Evolutionary conservation across 495 filamentous ascomycete genomes (phyloP), one percentile per base, ranked within the genome.

Genomic region (Terfezia claveryi): DNA sequence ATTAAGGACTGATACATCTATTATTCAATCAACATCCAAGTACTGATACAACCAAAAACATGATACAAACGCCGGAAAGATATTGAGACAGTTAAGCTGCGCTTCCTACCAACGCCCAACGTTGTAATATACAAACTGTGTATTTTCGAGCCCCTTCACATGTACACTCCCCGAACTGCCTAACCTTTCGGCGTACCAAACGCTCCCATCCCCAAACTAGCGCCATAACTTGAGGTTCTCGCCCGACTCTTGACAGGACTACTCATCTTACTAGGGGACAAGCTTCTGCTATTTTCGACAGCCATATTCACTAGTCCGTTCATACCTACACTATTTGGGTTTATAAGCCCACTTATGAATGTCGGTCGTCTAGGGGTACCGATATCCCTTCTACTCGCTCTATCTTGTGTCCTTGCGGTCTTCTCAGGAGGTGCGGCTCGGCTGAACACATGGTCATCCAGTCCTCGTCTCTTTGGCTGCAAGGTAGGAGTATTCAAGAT

Each of bases 211-310:
- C 56, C 51, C 20, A 64, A 58, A 46, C 63, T 64, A 10, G 50
- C 57, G 6, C 55, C 51, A 55, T 64, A 64, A 27, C 49, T 58
- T 12, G 59, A 59, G 17, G 44, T 55, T 36, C 59, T 59, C 36
- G 52, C 37, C 11, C 50, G 7, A 9, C 53, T 60, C 55, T 58
- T 62, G 12, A 65, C 23, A n/a, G 63, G 63, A 36, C 54, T 65
- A 9, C n/a, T 16, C 62, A 62, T 59, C 57, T 65, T 65, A 49
- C 57, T 65, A 23, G 63, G 63, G 17, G 62, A 65, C 38, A 65
- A 17, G 5, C 50, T 51, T 36, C 59, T 53, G 9, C 55, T 60
- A 20, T 65, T 59, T 11, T 65, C 41, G 7, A 51, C 46, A n/a
- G 57, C 59, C 59, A 62, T 60, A 49, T 65, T 61, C 10, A 65